Conservation (phyloP, 139 green algal genomes). For the Closterium sp. region DNA sequence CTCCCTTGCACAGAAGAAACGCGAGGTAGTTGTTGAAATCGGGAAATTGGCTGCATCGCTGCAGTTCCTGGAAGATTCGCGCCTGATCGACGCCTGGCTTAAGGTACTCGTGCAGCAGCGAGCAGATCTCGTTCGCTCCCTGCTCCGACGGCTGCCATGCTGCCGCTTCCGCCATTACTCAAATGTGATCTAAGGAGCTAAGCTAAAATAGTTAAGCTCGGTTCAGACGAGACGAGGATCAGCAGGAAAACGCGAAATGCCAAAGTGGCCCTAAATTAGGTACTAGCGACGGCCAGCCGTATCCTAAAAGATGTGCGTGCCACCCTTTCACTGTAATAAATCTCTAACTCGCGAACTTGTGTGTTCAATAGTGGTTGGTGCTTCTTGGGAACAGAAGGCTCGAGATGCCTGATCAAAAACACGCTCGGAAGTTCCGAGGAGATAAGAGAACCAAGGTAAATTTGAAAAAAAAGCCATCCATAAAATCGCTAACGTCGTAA, state of each 20-base stretch:
- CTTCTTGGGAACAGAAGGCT: background rate
- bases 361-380: background rate
- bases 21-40: constrained; percentile 97
- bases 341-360: background rate
- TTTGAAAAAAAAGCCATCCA: too few relatives aligned
- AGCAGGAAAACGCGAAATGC: background rate
- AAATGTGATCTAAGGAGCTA: background rate
- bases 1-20: constrained; percentile 72
- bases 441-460: background rate
- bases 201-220: background rate
- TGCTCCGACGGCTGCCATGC: constrained; percentile 69
- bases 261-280: background rate
- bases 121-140: constrained; percentile 72
- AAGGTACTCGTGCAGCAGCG: constrained; percentile 75
- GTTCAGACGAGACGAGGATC: background rate
- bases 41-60: constrained; percentile 70
- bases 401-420: background rate
- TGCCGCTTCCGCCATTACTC: background rate
- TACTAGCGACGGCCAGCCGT: background rate
- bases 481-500: background rate
- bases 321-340: background rate
- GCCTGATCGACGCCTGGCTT: constrained; percentile 79
- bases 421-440: background rate
- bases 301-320: background rate
- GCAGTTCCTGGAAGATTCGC: constrained; percentile 79